Percentiles rank a stretch among this genome's conserved stretches.
Evolutionary conservation across 1,284 basidiomycete species (phyloP).

Genomic region (Psilocybe mexicana): DNA sequence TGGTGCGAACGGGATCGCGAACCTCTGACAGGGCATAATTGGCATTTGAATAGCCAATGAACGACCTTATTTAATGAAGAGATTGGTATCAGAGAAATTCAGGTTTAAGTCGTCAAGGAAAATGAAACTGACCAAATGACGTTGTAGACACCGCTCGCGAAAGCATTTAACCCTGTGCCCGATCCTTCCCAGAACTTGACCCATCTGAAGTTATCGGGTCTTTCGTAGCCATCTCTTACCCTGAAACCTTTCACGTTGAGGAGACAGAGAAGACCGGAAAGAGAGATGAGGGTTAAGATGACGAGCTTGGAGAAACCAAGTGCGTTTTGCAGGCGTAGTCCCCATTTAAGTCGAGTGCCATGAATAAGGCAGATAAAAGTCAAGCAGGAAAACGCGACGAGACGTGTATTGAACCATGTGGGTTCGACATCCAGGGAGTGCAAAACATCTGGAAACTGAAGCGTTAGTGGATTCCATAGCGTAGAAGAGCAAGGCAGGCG

Average conservation of each 20-base stretch:
- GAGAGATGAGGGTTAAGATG: slow-evolving; percentile 54
- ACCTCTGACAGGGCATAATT: slow-evolving; percentile 74
- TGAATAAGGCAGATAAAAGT: slow-evolving; percentile 62
- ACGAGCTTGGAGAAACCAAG: slow-evolving; percentile 68
- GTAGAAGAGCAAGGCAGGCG: not conserved
- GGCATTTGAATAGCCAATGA: slow-evolving; percentile 68
- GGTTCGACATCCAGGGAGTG: slow-evolving; percentile 47
- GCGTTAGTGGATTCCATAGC: not conserved
- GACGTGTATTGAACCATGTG: slow-evolving; percentile 47
- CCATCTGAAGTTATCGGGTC: slow-evolving; percentile 55
- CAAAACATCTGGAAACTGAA: slow-evolving; percentile 45
- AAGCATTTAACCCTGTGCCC: slow-evolving; percentile 49
- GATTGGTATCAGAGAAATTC: not conserved
- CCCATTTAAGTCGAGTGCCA: slow-evolving; percentile 53
- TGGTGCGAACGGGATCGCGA: slow-evolving; percentile 62
- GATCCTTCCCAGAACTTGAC: slow-evolving; percentile 58
- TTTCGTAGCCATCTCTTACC: slow-evolving; percentile 43
- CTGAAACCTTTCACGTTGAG: slow-evolving; percentile 46
- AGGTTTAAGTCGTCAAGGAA: not conserved
- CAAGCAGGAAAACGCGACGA: slow-evolving; percentile 55
- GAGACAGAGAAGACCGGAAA: slow-evolving; percentile 63
- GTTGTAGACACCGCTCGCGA: slow-evolving; percentile 63
- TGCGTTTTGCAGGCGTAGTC: slow-evolving; percentile 64
- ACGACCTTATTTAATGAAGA: slow-evolving; percentile 48
- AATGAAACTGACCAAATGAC: slow-evolving; percentile 55